phyloP scores from a whole-genome alignment of 768 basidiomycete species.

The Cubamyces sp. region DNA sequence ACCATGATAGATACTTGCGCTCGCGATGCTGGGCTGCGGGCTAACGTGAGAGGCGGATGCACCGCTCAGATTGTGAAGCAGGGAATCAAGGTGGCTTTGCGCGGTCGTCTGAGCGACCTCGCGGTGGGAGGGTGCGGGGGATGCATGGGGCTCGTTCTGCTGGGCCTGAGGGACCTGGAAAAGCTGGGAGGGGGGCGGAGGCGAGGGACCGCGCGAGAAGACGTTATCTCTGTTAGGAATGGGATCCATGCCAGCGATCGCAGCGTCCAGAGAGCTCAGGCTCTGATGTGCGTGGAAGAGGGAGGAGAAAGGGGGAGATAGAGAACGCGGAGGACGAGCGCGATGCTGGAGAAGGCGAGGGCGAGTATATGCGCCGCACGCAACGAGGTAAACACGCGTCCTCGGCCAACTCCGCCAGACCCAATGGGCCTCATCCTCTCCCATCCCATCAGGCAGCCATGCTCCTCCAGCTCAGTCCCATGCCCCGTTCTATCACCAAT shows the following conservation, averaged over 20 bases:
- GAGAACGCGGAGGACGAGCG: constrained; percentile 26
- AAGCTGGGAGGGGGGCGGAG: constrained; percentile 31
- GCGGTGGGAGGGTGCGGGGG: constrained; percentile 37
- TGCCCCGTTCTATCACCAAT: constrained; percentile 19
- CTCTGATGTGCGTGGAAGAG: constrained; percentile 6
- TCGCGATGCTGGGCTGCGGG: constrained; percentile 36
- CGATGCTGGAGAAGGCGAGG: constrained; percentile 16
- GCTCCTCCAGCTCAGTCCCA: constrained; percentile 8
- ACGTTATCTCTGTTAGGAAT: constrained; percentile 35
- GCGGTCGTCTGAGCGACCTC: constrained; percentile 50
- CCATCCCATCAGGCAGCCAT: constrained; percentile 2
- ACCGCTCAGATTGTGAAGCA: constrained; percentile 59
- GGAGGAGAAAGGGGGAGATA: constrained; percentile 27
- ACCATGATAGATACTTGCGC: constrained; percentile 30
- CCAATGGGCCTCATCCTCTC: constrained; percentile 5
- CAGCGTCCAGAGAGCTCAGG: constrained; percentile 12
- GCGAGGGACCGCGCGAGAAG: constrained; percentile 37
- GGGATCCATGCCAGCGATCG: constrained; percentile 35
- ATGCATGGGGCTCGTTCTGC: constrained; percentile 37
- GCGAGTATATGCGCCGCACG: constrained; percentile 14
- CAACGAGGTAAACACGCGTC: constrained; percentile 30
- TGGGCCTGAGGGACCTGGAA: constrained; percentile 31
- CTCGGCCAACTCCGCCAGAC: constrained; percentile 22
- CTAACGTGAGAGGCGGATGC: constrained; percentile 44
- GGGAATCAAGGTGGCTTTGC: constrained; percentile 65